Evolutionary conservation across 2,329 filamentous ascomycete species (phyloP), one percentile per base, ranked within the genome.

Genomic region (Chaetomium globosum): DNA sequence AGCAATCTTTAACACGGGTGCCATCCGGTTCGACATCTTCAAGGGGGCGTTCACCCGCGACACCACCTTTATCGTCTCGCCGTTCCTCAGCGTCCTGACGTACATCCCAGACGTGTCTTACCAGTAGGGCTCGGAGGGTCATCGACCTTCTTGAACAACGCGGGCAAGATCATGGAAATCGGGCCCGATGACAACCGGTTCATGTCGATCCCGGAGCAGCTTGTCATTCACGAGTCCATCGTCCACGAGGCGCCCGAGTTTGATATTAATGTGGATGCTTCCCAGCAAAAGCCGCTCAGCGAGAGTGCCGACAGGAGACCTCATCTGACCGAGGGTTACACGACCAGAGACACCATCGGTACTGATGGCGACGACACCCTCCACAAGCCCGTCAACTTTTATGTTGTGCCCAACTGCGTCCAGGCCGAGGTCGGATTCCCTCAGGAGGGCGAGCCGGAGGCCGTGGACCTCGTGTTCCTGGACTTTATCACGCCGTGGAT

Each of bases 11-110:
- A 99, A 99, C 77, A 97, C 92, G 0, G 95, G 95, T 30, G 91
- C 91, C 3, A 87, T 99, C 70, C 90, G 95, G 53, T 99, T 98
- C 76, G 95, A 99, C 76, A 91, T 99, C 67, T 96, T 97, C 82
- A 87, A 94, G 75, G 95, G 95, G 0, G 82, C 89, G 0, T 98
- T 98, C 74, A 98, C 95, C 0, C 87, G 87, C 48, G 95, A 99
- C 75, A 89, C 89, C 4, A 92, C 90, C 0, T 98, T 87, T 74
- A 89, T 94, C 48, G 84, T 98, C 31, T 96, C 91, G 9, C 95
- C 95, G 0, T 99, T 99, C 75, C 87, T 86, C 1, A 96, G 89
- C 76, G 86, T 85, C 1, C 90, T 97, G 76, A 82, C 84, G 30
- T 92, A 88, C 70, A 82, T 97, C 59, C 87, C 89, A 61, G 87